phyloP scores from a whole-genome alignment of 306 rosid genomes.

The Vigna reflexopilosa region DNA sequence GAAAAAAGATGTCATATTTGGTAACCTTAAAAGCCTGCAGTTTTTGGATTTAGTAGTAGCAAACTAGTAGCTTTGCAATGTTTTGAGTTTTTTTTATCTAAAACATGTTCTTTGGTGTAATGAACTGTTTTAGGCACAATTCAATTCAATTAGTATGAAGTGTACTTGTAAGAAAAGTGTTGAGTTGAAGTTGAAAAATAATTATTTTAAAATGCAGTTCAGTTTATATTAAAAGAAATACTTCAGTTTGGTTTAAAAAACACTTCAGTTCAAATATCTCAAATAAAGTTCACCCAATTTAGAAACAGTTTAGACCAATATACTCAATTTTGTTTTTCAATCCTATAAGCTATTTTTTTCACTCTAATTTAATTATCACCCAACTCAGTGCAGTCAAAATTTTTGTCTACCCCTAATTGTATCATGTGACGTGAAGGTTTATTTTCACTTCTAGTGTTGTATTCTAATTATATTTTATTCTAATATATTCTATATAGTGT shows the following conservation, averaged over 20 bases:
- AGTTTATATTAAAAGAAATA: no score
- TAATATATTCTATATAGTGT: background rate
- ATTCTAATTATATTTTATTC: background rate
- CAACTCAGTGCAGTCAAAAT: no score
- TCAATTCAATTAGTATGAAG: background rate
- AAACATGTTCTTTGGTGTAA: background rate
- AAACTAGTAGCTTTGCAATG: background rate
- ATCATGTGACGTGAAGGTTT: slow-evolving; percentile 24
- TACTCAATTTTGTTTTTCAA: background rate
- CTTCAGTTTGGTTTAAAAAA: background rate
- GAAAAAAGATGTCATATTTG: no score
- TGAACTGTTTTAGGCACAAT: background rate
- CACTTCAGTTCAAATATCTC: no score
- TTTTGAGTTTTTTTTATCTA: background rate
- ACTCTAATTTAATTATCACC: no score
- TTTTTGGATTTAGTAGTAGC: background rate
- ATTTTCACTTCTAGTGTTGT: background rate
- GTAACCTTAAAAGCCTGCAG: no score
- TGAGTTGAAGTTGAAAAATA: background rate
- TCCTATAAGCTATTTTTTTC: no score
- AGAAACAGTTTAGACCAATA: no score
- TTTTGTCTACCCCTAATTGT: background rate
- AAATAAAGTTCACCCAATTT: background rate
- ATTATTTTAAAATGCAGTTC: background rate
- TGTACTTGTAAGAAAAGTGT: background rate